Evolutionary conservation across 2,329 filamentous ascomycete genomes (phyloP).

Genomic region (Emmonsia crescens): DNA sequence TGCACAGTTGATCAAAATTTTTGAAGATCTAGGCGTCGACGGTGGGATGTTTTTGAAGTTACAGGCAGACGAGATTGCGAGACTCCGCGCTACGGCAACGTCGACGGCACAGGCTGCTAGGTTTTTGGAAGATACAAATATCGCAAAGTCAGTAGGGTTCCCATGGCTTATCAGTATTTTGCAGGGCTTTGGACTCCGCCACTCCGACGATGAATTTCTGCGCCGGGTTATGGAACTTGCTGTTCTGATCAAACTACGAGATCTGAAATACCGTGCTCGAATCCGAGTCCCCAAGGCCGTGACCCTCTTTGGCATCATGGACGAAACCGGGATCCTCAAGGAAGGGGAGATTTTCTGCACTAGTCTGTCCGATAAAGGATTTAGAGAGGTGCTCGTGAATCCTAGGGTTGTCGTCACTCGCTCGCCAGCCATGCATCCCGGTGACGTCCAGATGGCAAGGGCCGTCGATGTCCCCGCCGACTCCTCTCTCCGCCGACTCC

Average conservation of each 20-base stretch:
- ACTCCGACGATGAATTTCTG: constrained; percentile 58
- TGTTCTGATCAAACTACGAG: constrained; percentile 58
- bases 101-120: constrained; percentile 50
- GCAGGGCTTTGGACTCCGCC: constrained; percentile 48
- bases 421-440: constrained; percentile 71
- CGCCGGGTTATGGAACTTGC: constrained; percentile 59
- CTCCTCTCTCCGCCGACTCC: constrained; percentile 51
- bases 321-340: constrained; percentile 59
- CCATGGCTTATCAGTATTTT: constrained; percentile 52
- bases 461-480: constrained; percentile 44
- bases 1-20: constrained; percentile 70
- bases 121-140: constrained; percentile 53
- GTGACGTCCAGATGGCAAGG: constrained; percentile 59
- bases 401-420: constrained; percentile 54
- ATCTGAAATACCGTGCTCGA: constrained; percentile 67
- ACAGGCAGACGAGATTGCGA: constrained; percentile 52
- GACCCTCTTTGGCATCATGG: constrained; percentile 75
- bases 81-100: constrained; percentile 49
- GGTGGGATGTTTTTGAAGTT: constrained; percentile 50
- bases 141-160: constrained; percentile 52
- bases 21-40: constrained; percentile 63
- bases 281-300: constrained; percentile 60
- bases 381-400: constrained; percentile 25
- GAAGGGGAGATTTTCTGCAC: constrained; percentile 60
- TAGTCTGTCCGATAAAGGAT: constrained; percentile 34